phyloP scores from a whole-genome alignment of 495 filamentous ascomycete genomes.

The Penicillium silybi region DNA sequence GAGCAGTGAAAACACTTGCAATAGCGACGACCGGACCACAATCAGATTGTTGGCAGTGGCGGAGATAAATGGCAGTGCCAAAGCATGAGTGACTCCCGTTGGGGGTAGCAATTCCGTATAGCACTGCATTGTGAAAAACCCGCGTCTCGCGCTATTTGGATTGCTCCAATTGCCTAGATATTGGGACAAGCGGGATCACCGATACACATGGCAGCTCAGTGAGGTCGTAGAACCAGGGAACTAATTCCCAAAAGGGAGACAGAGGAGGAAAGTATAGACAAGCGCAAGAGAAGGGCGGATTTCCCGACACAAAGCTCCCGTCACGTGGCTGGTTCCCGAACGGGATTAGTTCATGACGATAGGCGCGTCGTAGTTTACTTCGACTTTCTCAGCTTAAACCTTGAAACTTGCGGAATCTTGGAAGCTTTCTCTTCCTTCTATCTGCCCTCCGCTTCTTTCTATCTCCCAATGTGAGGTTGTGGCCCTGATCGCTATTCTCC shows the following conservation, averaged over 20 bases:
- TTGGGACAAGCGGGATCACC: slow-evolving; percentile 6
- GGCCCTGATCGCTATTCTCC: background rate
- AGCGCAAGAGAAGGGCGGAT: slow-evolving; percentile 9
- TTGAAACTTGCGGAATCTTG: background rate
- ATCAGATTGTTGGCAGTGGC: slow-evolving; percentile 76
- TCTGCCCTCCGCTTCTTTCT: background rate
- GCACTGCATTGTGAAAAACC: slow-evolving; percentile 54
- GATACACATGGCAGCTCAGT: slow-evolving; percentile 5
- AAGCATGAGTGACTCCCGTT: slow-evolving; percentile 85
- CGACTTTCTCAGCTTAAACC: background rate
- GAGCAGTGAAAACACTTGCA: slow-evolving; percentile 72
- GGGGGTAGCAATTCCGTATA: slow-evolving; percentile 92
- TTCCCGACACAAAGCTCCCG: slow-evolving; percentile 4
- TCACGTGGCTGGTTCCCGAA: slow-evolving; percentile 12
- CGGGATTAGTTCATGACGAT: slow-evolving; percentile 16
- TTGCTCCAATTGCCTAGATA: slow-evolving; percentile 15
- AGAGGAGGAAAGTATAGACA: background rate
- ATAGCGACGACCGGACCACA: slow-evolving; percentile 81
- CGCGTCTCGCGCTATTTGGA: slow-evolving; percentile 1
- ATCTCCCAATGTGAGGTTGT: slow-evolving; percentile 13
- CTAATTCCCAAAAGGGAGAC: background rate
- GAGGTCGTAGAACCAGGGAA: background rate
- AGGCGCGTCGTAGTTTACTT: slow-evolving; percentile 10
- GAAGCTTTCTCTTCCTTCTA: background rate
- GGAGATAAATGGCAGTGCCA: slow-evolving; percentile 72